Conservation (phyloP, 163 green algal species). For the Chloroidium sp. region DNA sequence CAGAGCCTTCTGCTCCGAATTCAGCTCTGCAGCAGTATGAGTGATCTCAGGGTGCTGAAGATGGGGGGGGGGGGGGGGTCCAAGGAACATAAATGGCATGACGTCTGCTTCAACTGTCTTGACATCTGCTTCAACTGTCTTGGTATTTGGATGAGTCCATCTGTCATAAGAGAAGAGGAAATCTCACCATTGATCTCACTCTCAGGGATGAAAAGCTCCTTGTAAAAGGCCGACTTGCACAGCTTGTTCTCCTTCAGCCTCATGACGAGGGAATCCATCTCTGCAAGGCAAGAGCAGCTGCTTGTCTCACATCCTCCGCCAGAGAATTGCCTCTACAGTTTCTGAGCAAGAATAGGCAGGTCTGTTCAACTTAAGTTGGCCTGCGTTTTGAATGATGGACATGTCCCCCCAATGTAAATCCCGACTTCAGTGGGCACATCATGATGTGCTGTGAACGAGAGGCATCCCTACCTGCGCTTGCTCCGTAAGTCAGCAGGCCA, state of each 20-base stretch:
- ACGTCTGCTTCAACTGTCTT: no score
- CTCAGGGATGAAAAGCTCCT: slow-evolving; percentile 55
- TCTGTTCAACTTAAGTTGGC: no score
- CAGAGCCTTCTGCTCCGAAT: slow-evolving; percentile 62
- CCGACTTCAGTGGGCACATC: no score
- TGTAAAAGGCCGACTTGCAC: slow-evolving; percentile 44
- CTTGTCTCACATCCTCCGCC: background rate
- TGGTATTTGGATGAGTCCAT: no score
- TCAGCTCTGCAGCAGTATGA: slow-evolving; percentile 30
- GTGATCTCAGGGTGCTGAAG: no score
- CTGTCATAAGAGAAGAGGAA: no score
- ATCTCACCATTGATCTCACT: slow-evolving; percentile 25
- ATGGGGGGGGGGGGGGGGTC: no score
- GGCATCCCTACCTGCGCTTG: slow-evolving; percentile 14
- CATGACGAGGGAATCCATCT: slow-evolving; percentile 46
- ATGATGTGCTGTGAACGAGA: no score
- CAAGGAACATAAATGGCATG: background rate
- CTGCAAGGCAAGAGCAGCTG: slow-evolving; percentile 7
- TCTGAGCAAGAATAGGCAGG: no score
- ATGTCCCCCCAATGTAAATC: no score
- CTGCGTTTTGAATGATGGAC: no score
- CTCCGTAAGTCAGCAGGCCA: slow-evolving; percentile 59
- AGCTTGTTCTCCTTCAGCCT: slow-evolving; percentile 36
- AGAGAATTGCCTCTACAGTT: background rate
- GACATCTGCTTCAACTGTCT: no score